Evolutionary conservation across 1,284 basidiomycete species (phyloP), one percentile per base, ranked within the genome.

Genomic region (Boletus holoroseus): DNA sequence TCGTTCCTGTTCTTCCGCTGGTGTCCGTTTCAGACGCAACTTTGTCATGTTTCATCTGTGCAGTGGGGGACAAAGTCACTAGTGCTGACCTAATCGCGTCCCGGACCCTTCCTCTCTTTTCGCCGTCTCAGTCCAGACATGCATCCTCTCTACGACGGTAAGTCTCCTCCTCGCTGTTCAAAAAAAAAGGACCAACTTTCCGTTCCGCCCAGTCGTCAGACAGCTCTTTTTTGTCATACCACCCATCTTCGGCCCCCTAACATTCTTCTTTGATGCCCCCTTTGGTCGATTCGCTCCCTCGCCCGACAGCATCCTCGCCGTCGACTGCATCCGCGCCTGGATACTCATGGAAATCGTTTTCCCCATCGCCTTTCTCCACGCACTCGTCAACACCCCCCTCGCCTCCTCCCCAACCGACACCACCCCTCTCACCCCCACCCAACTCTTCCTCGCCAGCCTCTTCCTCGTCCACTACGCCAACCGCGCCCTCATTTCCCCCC

Each of bases 331-430:
- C 55, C 75, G 73, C 57, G 74, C 85, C 28, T 94, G 92, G 91
- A 85, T 91, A 24, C 36, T 79, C 44, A 94, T 94, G 91, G 92
- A 95, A 68, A 71, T 89, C 37, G 75, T 88, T n/a, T 78, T 89
- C 3, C 89, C 91, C 7, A 47, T 82, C 56, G 60, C 66, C n/a
- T 83, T 88, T 62, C 48, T 76, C 31, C 70, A 72, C 69, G 71
- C 75, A 37, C 76, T 78, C 72, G 57, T 77, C 13, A 64, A 73
- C 53, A 72, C 75, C 15, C 79, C 81, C 63, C 78, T 55, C 65
- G 73, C 44, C 15, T 53, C 49, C 44, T 67, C 48, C 54, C 63
- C 32, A 49, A 47, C 55, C 54, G 47, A 68, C 59, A 12, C 57
- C 61, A 45, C 61, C 43, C 59, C 73, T 39, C 58, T 69, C 24